Evolutionary conservation across 2,329 filamentous ascomycete genomes (phyloP).

Genomic region (Ustulina deusta): DNA sequence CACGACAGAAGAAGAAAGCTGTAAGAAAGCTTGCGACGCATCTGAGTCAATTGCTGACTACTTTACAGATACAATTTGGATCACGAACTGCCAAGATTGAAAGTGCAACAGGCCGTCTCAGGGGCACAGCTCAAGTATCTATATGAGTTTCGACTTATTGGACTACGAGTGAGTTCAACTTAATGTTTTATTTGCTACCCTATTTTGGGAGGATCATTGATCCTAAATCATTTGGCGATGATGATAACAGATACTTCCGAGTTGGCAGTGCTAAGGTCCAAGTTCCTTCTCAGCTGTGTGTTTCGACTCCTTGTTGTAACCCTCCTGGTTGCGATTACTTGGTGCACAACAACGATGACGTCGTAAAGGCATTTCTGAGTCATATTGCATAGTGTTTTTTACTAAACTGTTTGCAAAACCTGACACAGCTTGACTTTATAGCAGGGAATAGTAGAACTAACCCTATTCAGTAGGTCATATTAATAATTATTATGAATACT

Average conservation of each 20-base stretch:
- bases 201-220: not conserved
- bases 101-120: conserved; percentile 66
- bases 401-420: not conserved
- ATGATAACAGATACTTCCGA: conserved; percentile 85
- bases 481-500: not conserved
- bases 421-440: not conserved
- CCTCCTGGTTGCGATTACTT: conserved; percentile 53
- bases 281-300: conserved; percentile 54
- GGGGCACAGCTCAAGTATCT: conserved; percentile 73
- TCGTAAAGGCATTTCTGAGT: conserved; percentile 76
- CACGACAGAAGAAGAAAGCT: conserved; percentile 92
- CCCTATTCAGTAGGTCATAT: not conserved
- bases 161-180: conserved; percentile 24
- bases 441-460: not conserved
- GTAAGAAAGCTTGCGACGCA: conserved; percentile 60
- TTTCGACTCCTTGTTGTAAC: conserved; percentile 63
- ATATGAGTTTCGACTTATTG: conserved; percentile 44
- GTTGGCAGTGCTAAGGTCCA: conserved; percentile 51
- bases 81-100: conserved; percentile 88
- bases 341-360: conserved; percentile 59
- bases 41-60: conserved; percentile 35
- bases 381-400: conserved; percentile 37
- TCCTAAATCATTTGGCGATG: conserved; percentile 61
- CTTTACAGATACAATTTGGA: conserved; percentile 79
- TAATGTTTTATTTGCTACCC: conserved; percentile 1